These are phyloP conservation scores for Kwoniella europaea DNA, from an alignment of 768 basidiomycete genomes.

Conservation along the genomic window DNA sequence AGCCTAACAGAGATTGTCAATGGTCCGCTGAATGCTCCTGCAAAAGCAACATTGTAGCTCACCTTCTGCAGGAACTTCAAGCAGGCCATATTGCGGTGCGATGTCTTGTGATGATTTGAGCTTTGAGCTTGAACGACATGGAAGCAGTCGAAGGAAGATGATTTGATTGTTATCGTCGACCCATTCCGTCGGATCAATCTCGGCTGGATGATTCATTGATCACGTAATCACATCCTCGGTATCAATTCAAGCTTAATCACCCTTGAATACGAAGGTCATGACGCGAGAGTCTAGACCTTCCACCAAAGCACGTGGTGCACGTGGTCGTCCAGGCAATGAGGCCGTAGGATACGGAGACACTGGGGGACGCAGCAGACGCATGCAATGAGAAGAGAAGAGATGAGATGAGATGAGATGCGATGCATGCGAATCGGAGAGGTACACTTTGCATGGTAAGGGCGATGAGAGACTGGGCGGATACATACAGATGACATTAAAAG, in stretches of 20 bases:
- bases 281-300: neutral
- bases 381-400: neutral
- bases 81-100: conserved; percentile 24
- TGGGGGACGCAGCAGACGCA: neutral
- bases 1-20: conserved; percentile 14
- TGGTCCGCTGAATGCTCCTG: neutral
- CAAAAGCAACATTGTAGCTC: neutral
- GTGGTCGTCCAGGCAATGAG: neutral
- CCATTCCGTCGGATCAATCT: too few species aligned
- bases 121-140: neutral
- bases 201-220: neutral
- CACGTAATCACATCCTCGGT: neutral
- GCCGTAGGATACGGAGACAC: neutral
- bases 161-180: too few species aligned
- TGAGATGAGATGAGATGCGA: too few species aligned
- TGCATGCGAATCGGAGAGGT: too few species aligned
- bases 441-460: neutral
- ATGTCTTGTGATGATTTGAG: neutral
- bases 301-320: neutral
- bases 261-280: neutral
- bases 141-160: too few species aligned
- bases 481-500: too few species aligned
- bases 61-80: conserved; percentile 31
- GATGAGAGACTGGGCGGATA: too few species aligned
- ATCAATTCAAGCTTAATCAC: neutral